Evolutionary conservation across 2,329 filamentous ascomycete species (phyloP).

Genomic region (Chrysoporthe puriensis): DNA sequence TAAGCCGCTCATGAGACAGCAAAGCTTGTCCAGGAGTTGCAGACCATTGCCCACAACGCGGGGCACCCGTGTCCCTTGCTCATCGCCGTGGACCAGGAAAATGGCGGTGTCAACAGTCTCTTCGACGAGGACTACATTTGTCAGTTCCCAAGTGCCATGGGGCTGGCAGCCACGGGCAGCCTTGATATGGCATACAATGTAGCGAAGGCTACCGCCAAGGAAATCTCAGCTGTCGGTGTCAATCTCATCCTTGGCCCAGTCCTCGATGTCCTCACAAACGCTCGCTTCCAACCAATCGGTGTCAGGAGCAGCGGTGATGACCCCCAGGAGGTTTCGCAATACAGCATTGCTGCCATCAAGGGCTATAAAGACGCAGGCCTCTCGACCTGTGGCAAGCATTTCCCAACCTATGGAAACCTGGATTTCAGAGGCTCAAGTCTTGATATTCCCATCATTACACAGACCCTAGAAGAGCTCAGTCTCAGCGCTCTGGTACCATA

Average conservation of each 20-base stretch:
- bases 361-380: constrained; percentile 91
- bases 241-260: constrained; percentile 96
- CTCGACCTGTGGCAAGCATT: constrained; percentile 92
- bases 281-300: constrained; percentile 85
- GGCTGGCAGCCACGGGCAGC: constrained; percentile 87
- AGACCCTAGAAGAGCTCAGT: constrained; percentile 89
- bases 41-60: constrained; percentile 87
- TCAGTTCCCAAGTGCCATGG: constrained; percentile 97
- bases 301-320: constrained; percentile 91
- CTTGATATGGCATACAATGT: constrained; percentile 85
- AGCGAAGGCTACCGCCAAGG: constrained; percentile 89
- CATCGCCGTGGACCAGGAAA: constrained; percentile 94
- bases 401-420: constrained; percentile 92
- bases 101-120: constrained; percentile 95
- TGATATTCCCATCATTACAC: constrained; percentile 93
- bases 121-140: constrained; percentile 96
- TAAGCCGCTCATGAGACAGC: constrained; percentile 90
- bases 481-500: constrained; percentile 92
- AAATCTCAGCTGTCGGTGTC: constrained; percentile 89
- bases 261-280: constrained; percentile 91
- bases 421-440: constrained; percentile 90
- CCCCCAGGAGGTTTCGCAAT: constrained; percentile 91
- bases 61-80: constrained; percentile 87
- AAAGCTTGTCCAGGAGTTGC: constrained; percentile 83
- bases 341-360: constrained; percentile 86